Conservation (phyloP, 2,329 filamentous ascomycete species). For the Xylariaceae sp. region DNA sequence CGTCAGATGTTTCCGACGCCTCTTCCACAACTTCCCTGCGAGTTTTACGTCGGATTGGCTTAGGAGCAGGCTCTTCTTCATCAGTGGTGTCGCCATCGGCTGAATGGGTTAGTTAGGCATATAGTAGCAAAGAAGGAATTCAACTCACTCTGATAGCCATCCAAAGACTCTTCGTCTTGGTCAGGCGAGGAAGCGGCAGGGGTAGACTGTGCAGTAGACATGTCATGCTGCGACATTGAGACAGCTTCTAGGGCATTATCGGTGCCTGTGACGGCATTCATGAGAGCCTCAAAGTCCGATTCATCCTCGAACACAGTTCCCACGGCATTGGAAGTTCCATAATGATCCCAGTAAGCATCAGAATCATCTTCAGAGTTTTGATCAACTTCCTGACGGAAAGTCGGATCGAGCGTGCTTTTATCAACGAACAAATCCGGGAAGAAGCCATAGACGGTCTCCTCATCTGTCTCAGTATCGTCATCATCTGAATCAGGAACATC, state of each 20-base stretch:
- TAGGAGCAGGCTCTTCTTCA: slow-evolving; percentile 49
- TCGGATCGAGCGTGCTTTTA: slow-evolving; percentile 66
- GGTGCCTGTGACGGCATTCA: slow-evolving; percentile 37
- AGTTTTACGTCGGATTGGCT: slow-evolving; percentile 44
- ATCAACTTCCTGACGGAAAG: slow-evolving; percentile 69
- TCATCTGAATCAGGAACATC: slow-evolving; percentile 63
- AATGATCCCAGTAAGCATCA: slow-evolving; percentile 59
- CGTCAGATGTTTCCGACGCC: slow-evolving; percentile 47
- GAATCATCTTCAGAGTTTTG: slow-evolving; percentile 46
- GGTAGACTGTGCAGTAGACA: slow-evolving; percentile 32
- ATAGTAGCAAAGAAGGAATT: slow-evolving; percentile 1
- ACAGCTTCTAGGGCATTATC: slow-evolving; percentile 40
- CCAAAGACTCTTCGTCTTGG: slow-evolving; percentile 41
- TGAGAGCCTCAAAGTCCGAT: slow-evolving; percentile 41
- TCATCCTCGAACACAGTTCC: slow-evolving; percentile 29
- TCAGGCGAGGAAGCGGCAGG: slow-evolving; percentile 30
- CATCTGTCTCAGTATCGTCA: slow-evolving; percentile 58
- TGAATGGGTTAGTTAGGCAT: slow-evolving; percentile 40
- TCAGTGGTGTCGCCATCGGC: slow-evolving; percentile 59
- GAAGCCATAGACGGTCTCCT: slow-evolving; percentile 54
- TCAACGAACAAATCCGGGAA: slow-evolving; percentile 76
- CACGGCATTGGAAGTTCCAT: slow-evolving; percentile 34
- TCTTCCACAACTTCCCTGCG: slow-evolving; percentile 40
- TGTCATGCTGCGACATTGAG: slow-evolving; percentile 34
- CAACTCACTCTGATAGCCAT: slow-evolving; percentile 57